Evolutionary conservation across 1,284 basidiomycete species (phyloP).

Genomic region (Chondrostereum purpureum): DNA sequence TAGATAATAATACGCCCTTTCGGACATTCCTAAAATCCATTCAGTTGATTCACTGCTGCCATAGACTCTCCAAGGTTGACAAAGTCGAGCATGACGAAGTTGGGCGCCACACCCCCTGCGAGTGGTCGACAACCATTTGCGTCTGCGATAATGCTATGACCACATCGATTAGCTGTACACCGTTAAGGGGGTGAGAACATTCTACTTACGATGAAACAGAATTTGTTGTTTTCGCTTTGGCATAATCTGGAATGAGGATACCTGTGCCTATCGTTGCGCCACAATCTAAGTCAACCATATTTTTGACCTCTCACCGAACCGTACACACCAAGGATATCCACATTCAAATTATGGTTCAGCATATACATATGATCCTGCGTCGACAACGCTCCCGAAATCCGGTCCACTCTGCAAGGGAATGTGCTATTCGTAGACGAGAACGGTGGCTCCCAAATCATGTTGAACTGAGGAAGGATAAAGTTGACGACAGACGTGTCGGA

Average conservation of each 20-base stretch:
- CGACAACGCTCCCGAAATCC: conserved; percentile 44
- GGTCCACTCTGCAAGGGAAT: conserved; percentile 71
- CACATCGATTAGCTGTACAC: too few relatives aligned
- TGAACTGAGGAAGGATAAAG: conserved; percentile 61
- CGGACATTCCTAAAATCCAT: conserved; percentile 33
- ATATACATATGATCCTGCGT: conserved; percentile 46
- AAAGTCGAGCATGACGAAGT: conserved; percentile 47
- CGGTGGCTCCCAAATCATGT: conserved; percentile 74
- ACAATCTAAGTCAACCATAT: not conserved
- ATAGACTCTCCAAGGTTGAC: conserved; percentile 39
- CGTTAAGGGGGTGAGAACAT: too few relatives aligned
- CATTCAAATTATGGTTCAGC: conserved; percentile 53
- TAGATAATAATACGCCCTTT: too few relatives aligned
- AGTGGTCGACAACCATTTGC: conserved; percentile 37
- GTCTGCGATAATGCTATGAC: conserved; percentile 37
- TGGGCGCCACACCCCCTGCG: conserved; percentile 35
- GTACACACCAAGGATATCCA: conserved; percentile 19
- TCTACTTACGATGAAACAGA: conserved; percentile 8
- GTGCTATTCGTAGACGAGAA: conserved; percentile 53
- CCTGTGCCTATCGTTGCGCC: not conserved
- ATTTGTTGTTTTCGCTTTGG: not conserved
- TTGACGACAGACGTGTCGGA: conserved; percentile 34
- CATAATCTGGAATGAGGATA: not conserved
- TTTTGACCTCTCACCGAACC: not conserved
- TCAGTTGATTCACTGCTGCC: conserved; percentile 35